These are phyloP conservation scores for Ajuga chamaepitys DNA, from an alignment of 257 asterid genomes.

Conservation along the genomic window DNA sequence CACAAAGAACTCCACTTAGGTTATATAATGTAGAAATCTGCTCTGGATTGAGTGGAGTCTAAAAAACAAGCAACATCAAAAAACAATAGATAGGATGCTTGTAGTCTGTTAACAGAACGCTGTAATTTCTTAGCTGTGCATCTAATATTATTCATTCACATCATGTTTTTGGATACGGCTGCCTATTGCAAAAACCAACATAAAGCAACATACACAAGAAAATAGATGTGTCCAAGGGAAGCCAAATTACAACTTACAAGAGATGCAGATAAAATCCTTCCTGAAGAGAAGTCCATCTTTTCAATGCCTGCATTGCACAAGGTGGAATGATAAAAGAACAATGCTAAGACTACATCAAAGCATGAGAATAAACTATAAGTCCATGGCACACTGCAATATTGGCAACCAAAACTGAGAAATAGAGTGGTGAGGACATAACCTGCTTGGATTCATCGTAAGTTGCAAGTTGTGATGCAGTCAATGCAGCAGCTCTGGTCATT, in stretches of 20 bases:
- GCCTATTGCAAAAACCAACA: not conserved
- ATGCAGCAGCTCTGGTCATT: constrained; percentile 78
- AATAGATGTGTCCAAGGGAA: constrained; percentile 10
- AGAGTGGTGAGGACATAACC: constrained; percentile 37
- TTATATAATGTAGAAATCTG: not conserved
- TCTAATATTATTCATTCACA: not conserved
- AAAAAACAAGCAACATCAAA: not conserved
- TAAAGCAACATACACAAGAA: not conserved
- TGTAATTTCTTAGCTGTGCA: not conserved
- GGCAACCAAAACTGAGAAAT: constrained; percentile 9
- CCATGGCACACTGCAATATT: not conserved
- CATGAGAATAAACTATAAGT: constrained; percentile 10
- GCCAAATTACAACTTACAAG: constrained; percentile 46
- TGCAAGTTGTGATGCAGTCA: constrained; percentile 90
- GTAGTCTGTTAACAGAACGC: not conserved
- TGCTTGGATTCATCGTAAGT: constrained; percentile 89
- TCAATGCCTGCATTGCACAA: constrained; percentile 51
- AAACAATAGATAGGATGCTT: not conserved
- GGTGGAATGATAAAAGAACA: not conserved
- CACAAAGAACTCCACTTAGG: not conserved
- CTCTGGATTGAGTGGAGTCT: not conserved
- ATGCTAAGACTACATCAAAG: constrained; percentile 2
- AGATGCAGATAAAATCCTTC: constrained; percentile 93
- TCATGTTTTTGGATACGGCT: not conserved
- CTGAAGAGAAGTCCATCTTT: constrained; percentile 70